A percentile compares a stretch with the other conserved stretches of the same genome.
Conservation (phyloP, 2,329 filamentous ascomycete genomes). For the Nemania diffusa region DNA sequence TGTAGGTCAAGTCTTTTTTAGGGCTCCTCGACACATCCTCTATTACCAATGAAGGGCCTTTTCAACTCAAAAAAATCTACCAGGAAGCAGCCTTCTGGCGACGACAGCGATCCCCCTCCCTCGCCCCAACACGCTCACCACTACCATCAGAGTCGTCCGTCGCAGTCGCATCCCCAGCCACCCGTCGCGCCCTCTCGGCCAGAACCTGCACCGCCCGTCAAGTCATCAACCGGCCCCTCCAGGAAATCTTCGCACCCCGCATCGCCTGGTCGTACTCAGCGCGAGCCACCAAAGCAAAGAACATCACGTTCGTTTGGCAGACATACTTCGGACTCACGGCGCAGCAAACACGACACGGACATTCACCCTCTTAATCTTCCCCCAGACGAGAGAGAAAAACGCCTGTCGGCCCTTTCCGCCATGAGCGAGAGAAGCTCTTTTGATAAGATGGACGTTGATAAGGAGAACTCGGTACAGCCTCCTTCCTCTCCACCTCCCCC, state of each 20-base stretch:
- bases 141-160: constrained; percentile 38
- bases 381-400: constrained; percentile 81
- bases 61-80: constrained; percentile 51
- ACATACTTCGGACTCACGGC: constrained; percentile 61
- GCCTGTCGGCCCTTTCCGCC: constrained; percentile 73
- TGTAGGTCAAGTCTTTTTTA: constrained; percentile 11
- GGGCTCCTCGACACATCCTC: constrained; percentile 26
- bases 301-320: constrained; percentile 59
- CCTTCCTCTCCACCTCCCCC: constrained; percentile 64
- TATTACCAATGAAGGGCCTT: constrained; percentile 51
- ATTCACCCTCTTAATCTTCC: constrained; percentile 90
- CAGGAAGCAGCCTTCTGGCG: constrained; percentile 48
- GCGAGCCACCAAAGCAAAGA: constrained; percentile 53
- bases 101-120: constrained; percentile 44
- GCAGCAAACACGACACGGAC: constrained; percentile 71
- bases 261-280: constrained; percentile 42
- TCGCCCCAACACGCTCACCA: constrained; percentile 35
- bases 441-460: constrained; percentile 77
- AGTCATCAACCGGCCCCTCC: constrained; percentile 36
- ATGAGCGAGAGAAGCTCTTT: constrained; percentile 69
- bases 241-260: constrained; percentile 45
- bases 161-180: constrained; percentile 19
- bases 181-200: constrained; percentile 42
- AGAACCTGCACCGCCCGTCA: constrained; percentile 45
- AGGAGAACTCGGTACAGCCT: constrained; percentile 65